Evolutionary conservation across 2,329 filamentous ascomycete genomes (phyloP).

Genomic region (Dactylella cylindrospora): DNA sequence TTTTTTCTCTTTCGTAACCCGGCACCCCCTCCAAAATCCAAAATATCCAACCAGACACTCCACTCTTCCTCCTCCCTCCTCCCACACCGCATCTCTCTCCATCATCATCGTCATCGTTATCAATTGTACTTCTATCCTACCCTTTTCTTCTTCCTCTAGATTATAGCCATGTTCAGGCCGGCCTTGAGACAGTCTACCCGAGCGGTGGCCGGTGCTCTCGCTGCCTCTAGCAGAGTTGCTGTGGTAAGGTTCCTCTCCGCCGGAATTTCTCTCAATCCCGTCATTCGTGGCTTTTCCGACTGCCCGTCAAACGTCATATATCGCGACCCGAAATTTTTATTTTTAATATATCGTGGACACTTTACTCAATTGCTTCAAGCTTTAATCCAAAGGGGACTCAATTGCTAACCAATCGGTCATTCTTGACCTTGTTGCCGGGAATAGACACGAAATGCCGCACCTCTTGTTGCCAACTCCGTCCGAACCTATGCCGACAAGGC

Average conservation of each 20-base stretch:
- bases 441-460: conserved; percentile 83
- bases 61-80: conserved; percentile 27
- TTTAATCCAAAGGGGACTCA: conserved; percentile 57
- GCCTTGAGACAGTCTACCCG: conserved; percentile 95
- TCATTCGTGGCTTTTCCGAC: conserved; percentile 53
- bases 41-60: conserved; percentile 35
- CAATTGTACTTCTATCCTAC: conserved; percentile 43
- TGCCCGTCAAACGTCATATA: conserved; percentile 54
- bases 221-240: conserved; percentile 86
- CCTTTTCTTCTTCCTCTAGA: conserved; percentile 58
- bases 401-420: too few relatives aligned
- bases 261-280: conserved; percentile 54
- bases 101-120: conserved; percentile 43
- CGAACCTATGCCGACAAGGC: conserved; percentile 94
- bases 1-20: conserved; percentile 35
- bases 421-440: conserved; percentile 56
- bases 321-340: conserved; percentile 52
- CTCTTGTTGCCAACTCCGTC: conserved; percentile 71
- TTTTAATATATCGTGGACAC: conserved; percentile 49
- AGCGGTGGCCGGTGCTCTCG: conserved; percentile 81
- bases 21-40: conserved; percentile 31
- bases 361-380: conserved; percentile 52
- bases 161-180: conserved; percentile 87
- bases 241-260: conserved; percentile 73
- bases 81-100: conserved; percentile 45